Base-by-base conservation (phyloP, 2,329 filamentous ascomycete genomes). In the Lasiodiplodia theobromae region DNA sequence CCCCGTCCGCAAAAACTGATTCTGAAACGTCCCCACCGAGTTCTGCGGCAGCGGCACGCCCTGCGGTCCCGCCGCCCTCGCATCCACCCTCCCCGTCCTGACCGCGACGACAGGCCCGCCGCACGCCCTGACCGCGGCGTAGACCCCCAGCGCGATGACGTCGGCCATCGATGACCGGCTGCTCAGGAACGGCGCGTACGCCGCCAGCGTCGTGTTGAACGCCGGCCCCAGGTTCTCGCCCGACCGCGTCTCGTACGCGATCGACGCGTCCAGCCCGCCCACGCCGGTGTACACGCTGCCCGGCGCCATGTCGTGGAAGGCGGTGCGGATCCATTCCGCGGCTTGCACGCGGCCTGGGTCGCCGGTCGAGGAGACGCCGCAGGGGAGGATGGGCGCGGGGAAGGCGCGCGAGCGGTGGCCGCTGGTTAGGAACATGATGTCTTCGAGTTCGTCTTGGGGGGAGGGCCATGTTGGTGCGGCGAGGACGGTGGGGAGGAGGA, bases 251-350 rank as follows among this genome's bases (percentile, higher is more conserved):
- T 90, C 88, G 72, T 86, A 90, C 70, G 87, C 85, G 37, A 90
- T 78, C 4, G 87, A 90, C 16, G 79, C 87, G 72, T 90, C 88
- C 47, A 89, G 70, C 0, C 88, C 88, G 44, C 88, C 88, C 4
- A 76, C 77, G 47, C 81, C 80, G 37, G 78, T 81, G 70, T 78
- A 83, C 14, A 79, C 75, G 72, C 86, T 87, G 37, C 81, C 84
- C 2, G 86, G 87, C 4, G 86, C 80, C 84, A 89, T 87, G 74
- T 89, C 88, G 76, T 89, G 88, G 70, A 90, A 89, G 28, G 84
- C 87, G 3, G 86, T 84, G 38, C 87, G 83, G 52, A 90, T 77
- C 87, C 87, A 90, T 76, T 89, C 87, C 7, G 87, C 87, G 6
- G 88, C 86, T 54, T 86, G 87, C 47, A 86, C 82, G 58, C 87